Evolutionary conservation across 805 yeast genomes (phyloP).

Genomic region (Yamadazyma sp.): DNA sequence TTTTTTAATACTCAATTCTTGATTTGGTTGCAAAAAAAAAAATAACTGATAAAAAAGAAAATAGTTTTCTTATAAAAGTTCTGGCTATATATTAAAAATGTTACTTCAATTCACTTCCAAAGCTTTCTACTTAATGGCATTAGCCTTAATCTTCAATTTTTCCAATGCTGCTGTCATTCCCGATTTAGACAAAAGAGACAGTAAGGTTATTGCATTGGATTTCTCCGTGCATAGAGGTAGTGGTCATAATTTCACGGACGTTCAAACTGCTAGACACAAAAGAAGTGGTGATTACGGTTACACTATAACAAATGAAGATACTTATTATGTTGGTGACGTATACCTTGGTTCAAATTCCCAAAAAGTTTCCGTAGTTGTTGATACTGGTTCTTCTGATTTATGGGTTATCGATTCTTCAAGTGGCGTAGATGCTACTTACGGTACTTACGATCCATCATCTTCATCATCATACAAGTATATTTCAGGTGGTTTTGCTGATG

Average conservation of each 20-base stretch:
- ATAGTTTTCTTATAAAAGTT: neutral
- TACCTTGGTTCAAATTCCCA: constrained; percentile 23
- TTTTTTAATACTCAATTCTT: neutral
- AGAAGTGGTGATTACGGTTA: constrained; percentile 4
- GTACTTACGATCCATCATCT: constrained; percentile 31
- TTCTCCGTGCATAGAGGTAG: constrained; percentile 6
- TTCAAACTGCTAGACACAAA: constrained; percentile 3
- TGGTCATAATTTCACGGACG: neutral
- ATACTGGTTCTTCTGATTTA: constrained; percentile 30
- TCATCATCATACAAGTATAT: constrained; percentile 32
- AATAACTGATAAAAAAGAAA: neutral
- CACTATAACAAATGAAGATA: constrained; percentile 6
- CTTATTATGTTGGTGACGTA: constrained; percentile 13
- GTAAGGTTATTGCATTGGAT: constrained; percentile 8
- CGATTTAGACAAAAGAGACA: constrained; percentile 10
- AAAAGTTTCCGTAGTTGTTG: constrained; percentile 18
- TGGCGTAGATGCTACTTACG: constrained; percentile 20
- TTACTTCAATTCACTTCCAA: constrained; percentile 5
- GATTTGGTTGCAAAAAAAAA: constrained; percentile 1
- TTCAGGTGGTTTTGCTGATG: constrained; percentile 35
- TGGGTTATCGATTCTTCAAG: constrained; percentile 18
- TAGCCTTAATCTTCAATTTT: constrained; percentile 6
- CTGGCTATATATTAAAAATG: constrained; percentile 3
- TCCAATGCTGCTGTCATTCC: constrained; percentile 8
- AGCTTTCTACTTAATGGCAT: constrained; percentile 8